Base-by-base conservation (phyloP, 75 land plant genomes). In the Picea sitchensis region DNA sequence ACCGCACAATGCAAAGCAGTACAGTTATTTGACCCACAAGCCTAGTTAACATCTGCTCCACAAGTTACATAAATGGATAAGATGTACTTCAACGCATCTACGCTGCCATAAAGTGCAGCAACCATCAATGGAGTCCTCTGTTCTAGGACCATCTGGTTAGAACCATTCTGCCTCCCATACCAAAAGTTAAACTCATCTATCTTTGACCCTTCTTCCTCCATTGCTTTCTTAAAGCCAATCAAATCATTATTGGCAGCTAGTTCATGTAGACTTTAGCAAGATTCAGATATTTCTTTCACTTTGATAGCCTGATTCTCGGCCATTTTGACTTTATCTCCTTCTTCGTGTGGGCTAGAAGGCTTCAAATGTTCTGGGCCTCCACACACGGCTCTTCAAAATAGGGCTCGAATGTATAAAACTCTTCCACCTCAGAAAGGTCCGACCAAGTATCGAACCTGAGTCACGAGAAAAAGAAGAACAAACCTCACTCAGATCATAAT, bases 1-100 rank as follows among this genome's bases (percentile, higher is more conserved):
- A 93, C 90, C 41, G 96, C 96, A 82, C 96, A 93, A 76, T 91
- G 95, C 65, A 92, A 87, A 13, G 94, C 92, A 82, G 94, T 92
- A 78, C 77, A 77, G 51, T 80, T 79, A 47, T 91, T 90, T 1
- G 73, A 30, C 14, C 90, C 93, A 83, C 90, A 89, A 2, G 56
- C 58, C 17, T 80, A 58, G 75, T 91, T 91, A 17, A 91, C 84
- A 73, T 93, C 88, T 65, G 61, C 93, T 20, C 54, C 36, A 71
- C 30, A 36, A 23, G 59, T 31, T 41, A 30, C 78, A 41, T 83
- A 59, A 9, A 64, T 30, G 44, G 81, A 61, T 13, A 93, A 78
- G 69, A 93, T 89, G 51, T 85, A 67, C 75, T 83, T 82, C 59
- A 93, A 51, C 30, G 89, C 90, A 64, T 89, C 90, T 61, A 88